Evolutionary conservation across 495 filamentous ascomycete species (phyloP).

Genomic region (Aspergillus kassunensis): DNA sequence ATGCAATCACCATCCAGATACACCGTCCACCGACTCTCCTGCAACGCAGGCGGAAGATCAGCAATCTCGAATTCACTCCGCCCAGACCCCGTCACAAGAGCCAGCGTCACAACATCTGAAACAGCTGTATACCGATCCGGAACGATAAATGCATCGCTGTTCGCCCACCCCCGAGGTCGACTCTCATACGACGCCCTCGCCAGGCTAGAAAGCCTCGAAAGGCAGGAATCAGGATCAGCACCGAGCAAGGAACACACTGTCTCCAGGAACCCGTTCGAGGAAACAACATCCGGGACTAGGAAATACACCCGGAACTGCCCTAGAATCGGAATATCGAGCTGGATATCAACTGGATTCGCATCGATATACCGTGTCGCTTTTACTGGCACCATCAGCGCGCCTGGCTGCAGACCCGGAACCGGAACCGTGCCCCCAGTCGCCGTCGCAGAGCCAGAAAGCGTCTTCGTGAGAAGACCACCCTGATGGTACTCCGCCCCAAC

Average conservation of each 20-base stretch:
- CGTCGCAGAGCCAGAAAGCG: neutral
- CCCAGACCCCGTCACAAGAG: slow-evolving; percentile 51
- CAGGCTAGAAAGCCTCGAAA: slow-evolving; percentile 44
- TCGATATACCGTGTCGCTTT: slow-evolving; percentile 65
- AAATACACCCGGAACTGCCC: slow-evolving; percentile 68
- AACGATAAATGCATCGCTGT: slow-evolving; percentile 54
- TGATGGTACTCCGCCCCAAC: slow-evolving; percentile 58
- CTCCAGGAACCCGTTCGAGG: slow-evolving; percentile 50
- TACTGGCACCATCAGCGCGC: slow-evolving; percentile 57
- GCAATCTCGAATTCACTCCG: slow-evolving; percentile 55
- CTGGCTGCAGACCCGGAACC: slow-evolving; percentile 38
- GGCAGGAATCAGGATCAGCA: slow-evolving; percentile 35
- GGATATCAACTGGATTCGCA: slow-evolving; percentile 66
- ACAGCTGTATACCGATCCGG: slow-evolving; percentile 58
- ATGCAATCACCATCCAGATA: slow-evolving; percentile 62
- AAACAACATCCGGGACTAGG: slow-evolving; percentile 52
- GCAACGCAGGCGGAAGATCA: slow-evolving; percentile 54
- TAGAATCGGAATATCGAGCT: slow-evolving; percentile 66
- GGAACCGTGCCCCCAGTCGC: neutral
- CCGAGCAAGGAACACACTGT: slow-evolving; percentile 39
- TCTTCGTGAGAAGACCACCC: neutral
- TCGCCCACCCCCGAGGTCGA: slow-evolving; percentile 44
- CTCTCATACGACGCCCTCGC: slow-evolving; percentile 51
- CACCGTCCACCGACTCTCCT: slow-evolving; percentile 62
- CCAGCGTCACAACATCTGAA: slow-evolving; percentile 57